These are phyloP conservation scores for Globisporangium uncinulatum DNA, from an alignment of 352 stramenopile species.

Conservation along the genomic window DNA sequence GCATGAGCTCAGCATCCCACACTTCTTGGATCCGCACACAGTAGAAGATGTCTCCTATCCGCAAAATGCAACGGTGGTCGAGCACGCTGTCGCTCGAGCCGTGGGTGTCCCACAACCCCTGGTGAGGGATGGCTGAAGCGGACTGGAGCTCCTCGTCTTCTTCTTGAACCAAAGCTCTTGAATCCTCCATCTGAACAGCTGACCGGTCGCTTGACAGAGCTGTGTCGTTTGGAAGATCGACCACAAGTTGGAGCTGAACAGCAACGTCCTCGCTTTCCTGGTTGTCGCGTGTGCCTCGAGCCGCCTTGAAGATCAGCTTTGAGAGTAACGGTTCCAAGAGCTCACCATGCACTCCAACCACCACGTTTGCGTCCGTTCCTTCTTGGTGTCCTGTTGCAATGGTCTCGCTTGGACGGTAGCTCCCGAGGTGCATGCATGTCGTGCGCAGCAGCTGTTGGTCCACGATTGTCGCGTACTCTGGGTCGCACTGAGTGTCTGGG, in stretches of 20 bases:
- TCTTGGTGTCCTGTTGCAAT: constrained; percentile 1
- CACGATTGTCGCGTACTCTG: constrained; percentile 18
- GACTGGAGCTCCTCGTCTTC: background rate
- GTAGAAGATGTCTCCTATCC: background rate
- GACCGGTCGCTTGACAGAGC: background rate
- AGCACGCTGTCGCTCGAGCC: background rate
- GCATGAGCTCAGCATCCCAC: constrained; percentile 53
- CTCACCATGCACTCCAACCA: constrained; percentile 50
- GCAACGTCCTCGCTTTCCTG: background rate
- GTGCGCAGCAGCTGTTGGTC: constrained; percentile 31
- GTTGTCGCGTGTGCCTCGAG: background rate
- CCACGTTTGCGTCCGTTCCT: constrained; percentile 15
- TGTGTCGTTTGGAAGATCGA: background rate
- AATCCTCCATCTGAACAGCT: background rate
- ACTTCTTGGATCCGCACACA: constrained; percentile 33
- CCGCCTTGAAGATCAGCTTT: constrained; percentile 16
- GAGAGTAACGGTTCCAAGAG: constrained; percentile 41
- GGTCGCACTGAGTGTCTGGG: background rate
- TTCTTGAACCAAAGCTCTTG: background rate
- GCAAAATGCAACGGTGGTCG: constrained; percentile 2
- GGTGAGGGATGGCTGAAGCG: background rate
- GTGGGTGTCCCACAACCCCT: background rate
- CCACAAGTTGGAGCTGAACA: background rate
- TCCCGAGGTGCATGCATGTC: constrained; percentile 32
- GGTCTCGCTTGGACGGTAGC: constrained; percentile 48